phyloP scores from a whole-genome alignment of 768 basidiomycete species.

The Trametes cingulata region DNA sequence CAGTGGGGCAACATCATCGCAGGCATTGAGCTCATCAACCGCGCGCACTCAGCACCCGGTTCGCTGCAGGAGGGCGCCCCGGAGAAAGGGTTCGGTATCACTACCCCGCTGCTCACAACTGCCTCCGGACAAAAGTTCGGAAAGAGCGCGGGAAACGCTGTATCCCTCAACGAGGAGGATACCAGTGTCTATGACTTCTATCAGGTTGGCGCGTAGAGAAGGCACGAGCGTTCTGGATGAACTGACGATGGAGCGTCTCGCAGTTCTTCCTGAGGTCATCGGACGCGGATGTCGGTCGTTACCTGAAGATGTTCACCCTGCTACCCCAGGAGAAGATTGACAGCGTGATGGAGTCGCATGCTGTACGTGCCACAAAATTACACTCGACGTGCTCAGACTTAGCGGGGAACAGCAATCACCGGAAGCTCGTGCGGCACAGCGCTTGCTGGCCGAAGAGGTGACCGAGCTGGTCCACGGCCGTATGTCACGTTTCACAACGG shows the following conservation, averaged over 20 bases:
- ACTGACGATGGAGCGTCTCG: background rate
- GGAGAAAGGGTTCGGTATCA: slow-evolving; percentile 72
- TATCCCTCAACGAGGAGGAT: slow-evolving; percentile 79
- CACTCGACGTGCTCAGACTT: background rate
- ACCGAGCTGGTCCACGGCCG: slow-evolving; percentile 33
- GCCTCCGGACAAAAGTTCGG: slow-evolving; percentile 93
- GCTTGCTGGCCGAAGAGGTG: slow-evolving; percentile 30
- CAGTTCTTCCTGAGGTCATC: slow-evolving; percentile 89
- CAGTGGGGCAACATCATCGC: slow-evolving; percentile 99
- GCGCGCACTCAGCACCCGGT: slow-evolving; percentile 34
- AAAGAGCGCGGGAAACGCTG: slow-evolving; percentile 93
- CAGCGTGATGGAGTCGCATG: slow-evolving; percentile 57
- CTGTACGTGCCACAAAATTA: slow-evolving; percentile 37
- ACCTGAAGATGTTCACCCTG: slow-evolving; percentile 83
- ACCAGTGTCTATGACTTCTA: slow-evolving; percentile 95
- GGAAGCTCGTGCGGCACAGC: slow-evolving; percentile 29
- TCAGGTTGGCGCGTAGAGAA: slow-evolving; percentile 55
- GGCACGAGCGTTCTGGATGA: background rate
- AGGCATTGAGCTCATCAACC: slow-evolving; percentile 87
- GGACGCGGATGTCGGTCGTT: slow-evolving; percentile 78
- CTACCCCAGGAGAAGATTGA: slow-evolving; percentile 60
- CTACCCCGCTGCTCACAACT: slow-evolving; percentile 92
- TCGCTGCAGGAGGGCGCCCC: slow-evolving; percentile 7
- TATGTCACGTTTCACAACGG: slow-evolving; percentile 14
- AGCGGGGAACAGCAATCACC: slow-evolving; percentile 20